Evolutionary conservation across 2,329 filamentous ascomycete species (phyloP).

Genomic region (Ophiostoma ulmi): DNA sequence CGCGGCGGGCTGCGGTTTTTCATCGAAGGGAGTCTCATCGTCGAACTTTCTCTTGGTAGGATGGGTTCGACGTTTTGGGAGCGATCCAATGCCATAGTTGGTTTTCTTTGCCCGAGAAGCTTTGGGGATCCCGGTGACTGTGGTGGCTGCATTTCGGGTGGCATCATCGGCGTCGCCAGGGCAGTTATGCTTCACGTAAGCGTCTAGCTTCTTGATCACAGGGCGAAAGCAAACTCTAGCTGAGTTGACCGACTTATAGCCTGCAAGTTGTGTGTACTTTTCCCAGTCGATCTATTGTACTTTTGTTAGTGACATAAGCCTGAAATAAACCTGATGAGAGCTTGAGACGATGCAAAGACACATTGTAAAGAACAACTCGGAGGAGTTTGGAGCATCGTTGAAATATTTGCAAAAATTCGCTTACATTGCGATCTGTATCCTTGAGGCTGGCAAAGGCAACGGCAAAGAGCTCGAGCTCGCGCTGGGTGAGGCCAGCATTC

Average conservation of each 20-base stretch:
- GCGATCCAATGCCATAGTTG: background rate
- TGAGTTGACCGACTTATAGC: slow-evolving; percentile 25
- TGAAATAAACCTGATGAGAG: background rate
- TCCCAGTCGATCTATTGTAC: slow-evolving; percentile 22
- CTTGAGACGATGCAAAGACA: background rate
- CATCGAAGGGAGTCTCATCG: background rate
- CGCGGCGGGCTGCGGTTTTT: background rate
- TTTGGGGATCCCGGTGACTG: background rate
- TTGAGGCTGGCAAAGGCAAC: slow-evolving; percentile 22
- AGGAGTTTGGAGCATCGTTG: background rate
- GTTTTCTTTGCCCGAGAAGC: background rate
- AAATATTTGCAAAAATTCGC: background rate
- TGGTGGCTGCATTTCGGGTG: background rate
- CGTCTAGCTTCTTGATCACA: slow-evolving; percentile 47
- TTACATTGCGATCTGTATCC: slow-evolving; percentile 15
- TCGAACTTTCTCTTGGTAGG: background rate
- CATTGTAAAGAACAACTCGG: too few relatives aligned
- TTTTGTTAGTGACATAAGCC: background rate
- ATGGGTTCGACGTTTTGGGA: background rate
- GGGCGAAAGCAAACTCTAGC: slow-evolving; percentile 54
- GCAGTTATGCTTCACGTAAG: slow-evolving; percentile 34
- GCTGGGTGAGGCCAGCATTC: slow-evolving; percentile 21
- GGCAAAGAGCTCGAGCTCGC: slow-evolving; percentile 24
- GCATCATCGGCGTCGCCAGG: background rate
- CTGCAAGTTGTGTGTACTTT: slow-evolving; percentile 25